Evolutionary conservation across 2,329 filamentous ascomycete genomes (phyloP).

Genomic region (Raffaelea deltoideospora): DNA sequence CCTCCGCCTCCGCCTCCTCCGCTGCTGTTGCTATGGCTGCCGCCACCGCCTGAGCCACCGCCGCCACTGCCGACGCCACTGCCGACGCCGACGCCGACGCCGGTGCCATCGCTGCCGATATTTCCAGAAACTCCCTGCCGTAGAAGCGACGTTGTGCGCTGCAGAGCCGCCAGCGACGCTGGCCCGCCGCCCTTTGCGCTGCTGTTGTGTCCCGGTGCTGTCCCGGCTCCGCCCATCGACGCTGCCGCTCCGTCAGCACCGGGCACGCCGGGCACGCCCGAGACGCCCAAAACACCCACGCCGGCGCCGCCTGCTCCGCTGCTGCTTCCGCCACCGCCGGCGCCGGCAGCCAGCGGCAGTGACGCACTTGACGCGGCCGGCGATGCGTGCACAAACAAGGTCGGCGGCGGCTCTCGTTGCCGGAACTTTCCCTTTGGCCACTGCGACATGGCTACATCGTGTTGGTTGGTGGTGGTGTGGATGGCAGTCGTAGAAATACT

Average conservation of each 20-base stretch:
- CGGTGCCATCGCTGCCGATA: not conserved
- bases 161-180: conserved; percentile 4
- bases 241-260: too few species aligned
- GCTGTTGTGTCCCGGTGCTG: not conserved
- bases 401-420: conserved; percentile 46
- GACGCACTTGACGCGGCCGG: conserved; percentile 58
- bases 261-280: too few species aligned
- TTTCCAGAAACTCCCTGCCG: conserved; percentile 2
- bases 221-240: not conserved
- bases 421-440: conserved; percentile 29
- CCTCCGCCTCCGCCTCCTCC: conserved; percentile 6
- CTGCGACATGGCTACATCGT: conserved; percentile 22
- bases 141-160: conserved; percentile 8
- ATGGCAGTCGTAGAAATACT: too few species aligned
- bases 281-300: not conserved
- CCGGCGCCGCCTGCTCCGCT: not conserved
- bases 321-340: not conserved
- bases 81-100: not conserved
- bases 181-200: not conserved
- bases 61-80: not conserved
- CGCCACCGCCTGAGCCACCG: not conserved
- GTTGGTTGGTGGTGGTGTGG: too few species aligned
- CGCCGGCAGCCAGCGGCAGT: conserved; percentile 23
- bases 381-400: conserved; percentile 70
- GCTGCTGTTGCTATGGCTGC: not conserved